These are phyloP conservation scores for Arabidopsis arenosa DNA, from an alignment of 345 rosid genomes.

Conservation along the genomic window DNA sequence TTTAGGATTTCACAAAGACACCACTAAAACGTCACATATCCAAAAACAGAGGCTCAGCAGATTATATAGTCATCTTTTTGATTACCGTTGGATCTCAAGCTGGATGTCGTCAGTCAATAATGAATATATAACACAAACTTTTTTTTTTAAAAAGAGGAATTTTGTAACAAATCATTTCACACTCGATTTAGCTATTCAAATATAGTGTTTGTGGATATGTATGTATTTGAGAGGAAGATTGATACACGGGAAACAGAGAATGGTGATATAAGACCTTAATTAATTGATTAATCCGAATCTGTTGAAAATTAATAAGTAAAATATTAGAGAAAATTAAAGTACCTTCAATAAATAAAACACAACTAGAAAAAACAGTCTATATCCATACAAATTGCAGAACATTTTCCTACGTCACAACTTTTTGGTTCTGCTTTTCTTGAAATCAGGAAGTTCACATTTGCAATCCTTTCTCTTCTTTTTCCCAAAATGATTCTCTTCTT, in stretches of 20 bases:
- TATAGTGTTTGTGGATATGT: no score
- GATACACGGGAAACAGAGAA: not conserved
- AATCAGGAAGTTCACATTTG: not conserved
- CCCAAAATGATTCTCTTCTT: conserved; percentile 3
- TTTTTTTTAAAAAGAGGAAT: not conserved
- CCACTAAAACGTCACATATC: not conserved
- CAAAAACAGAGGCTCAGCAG: not conserved
- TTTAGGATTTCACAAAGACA: not conserved
- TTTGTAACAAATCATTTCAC: not conserved
- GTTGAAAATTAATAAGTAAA: not conserved
- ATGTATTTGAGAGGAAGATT: not conserved
- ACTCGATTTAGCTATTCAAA: not conserved
- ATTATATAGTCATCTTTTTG: not conserved
- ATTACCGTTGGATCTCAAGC: not conserved
- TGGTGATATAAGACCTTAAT: no score
- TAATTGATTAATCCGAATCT: no score
- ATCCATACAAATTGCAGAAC: not conserved
- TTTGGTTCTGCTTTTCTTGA: not conserved
- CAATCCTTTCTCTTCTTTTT: not conserved
- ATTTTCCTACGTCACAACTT: not conserved
- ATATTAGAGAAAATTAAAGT: no score
- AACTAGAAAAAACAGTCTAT: not conserved
- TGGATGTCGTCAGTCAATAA: not conserved
- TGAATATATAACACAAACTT: not conserved
- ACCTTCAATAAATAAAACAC: not conserved